phyloP scores from a whole-genome alignment of 371 early-diverging fungal species.

The Modicella reniformis region DNA sequence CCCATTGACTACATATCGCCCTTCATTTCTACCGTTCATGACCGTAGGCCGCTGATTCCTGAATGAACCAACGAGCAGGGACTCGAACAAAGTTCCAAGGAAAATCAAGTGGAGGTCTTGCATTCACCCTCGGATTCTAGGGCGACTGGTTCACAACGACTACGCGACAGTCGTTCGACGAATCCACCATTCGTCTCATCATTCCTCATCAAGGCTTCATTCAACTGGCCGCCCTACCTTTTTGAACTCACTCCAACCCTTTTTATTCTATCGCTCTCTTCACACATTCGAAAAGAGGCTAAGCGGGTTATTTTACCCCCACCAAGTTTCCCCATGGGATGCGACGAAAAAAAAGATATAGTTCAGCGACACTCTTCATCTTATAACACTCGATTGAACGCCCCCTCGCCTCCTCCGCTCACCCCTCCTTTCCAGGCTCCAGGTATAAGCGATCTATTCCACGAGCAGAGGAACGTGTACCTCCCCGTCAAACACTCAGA shows the following conservation, averaged over 20 bases:
- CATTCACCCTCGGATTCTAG: too few species aligned
- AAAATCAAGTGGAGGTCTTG: too few species aligned
- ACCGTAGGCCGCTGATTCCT: not conserved
- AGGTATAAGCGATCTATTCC: not conserved
- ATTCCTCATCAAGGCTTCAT: conserved; percentile 1
- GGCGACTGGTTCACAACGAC: not conserved
- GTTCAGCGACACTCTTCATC: not conserved
- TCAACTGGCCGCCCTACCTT: not conserved
- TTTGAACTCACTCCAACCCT: not conserved
- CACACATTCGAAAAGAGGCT: not conserved
- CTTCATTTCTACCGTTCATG: not conserved
- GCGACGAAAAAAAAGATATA: not conserved
- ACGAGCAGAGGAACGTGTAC: not conserved
- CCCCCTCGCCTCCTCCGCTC: not conserved
- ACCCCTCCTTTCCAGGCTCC: not conserved
- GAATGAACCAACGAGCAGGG: conserved; percentile 7
- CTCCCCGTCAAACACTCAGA: not conserved
- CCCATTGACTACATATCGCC: not conserved
- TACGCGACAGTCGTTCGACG: not conserved
- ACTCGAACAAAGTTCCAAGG: too few species aligned
- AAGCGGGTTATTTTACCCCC: too few species aligned
- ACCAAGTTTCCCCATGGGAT: too few species aligned
- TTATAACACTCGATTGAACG: not conserved
- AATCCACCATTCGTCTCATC: not conserved
- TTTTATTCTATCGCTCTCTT: not conserved